phyloP scores from a whole-genome alignment of 129 eudicot species.

The Tagetes patula region DNA sequence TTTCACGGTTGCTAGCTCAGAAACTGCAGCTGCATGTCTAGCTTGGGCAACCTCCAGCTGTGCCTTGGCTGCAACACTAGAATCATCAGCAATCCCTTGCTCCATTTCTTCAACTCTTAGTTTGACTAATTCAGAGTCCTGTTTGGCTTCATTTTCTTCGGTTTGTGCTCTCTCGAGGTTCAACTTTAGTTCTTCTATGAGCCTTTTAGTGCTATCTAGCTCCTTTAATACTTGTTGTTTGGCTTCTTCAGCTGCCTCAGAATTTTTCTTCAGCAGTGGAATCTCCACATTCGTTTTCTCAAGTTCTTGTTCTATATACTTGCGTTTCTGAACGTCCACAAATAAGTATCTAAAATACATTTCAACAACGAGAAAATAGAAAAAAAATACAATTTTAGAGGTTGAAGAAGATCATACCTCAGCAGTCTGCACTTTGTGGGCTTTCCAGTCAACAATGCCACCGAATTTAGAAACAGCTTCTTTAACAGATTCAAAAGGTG shows the following conservation, averaged over 20 bases:
- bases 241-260: conserved; percentile 78
- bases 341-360: background rate
- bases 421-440: conserved; percentile 67
- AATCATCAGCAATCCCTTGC: conserved; percentile 88
- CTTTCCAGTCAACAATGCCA: conserved; percentile 97
- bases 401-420: conserved; percentile 57
- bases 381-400: background rate
- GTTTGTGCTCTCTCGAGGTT: conserved; percentile 88
- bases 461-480: conserved; percentile 89
- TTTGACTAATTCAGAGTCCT: conserved; percentile 81
- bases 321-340: conserved; percentile 63
- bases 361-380: background rate
- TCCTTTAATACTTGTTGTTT: conserved; percentile 71
- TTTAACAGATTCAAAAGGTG: conserved; percentile 86
- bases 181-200: conserved; percentile 78
- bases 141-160: conserved; percentile 92
- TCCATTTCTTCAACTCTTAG: conserved; percentile 85
- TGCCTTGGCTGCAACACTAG: conserved; percentile 82
- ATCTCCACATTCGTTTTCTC: conserved; percentile 78
- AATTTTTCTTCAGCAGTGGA: conserved; percentile 59
- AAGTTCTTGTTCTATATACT: conserved; percentile 74
- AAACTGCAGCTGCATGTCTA: conserved; percentile 62
- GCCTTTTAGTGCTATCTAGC: conserved; percentile 79
- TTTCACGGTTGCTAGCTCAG: conserved; percentile 59
- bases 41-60: conserved; percentile 91